Evolutionary conservation across 2,329 filamentous ascomycete species (phyloP).

Genomic region (Aaosphaeria arxii): DNA sequence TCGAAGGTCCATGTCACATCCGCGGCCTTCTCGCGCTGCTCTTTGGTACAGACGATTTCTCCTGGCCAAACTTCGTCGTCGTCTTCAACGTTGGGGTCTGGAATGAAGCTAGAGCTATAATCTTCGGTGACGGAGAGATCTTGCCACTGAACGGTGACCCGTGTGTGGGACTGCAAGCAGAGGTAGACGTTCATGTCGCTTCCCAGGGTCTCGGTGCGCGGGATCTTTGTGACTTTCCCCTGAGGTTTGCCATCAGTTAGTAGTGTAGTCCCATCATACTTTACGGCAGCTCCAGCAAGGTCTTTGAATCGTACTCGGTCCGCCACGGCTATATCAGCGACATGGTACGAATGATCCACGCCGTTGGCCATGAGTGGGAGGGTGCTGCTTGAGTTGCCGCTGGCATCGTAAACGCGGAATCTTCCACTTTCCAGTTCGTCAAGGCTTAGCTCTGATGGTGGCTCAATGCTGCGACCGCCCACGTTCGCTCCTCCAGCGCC

Average conservation of each 20-base stretch:
- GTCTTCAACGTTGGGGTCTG: conserved; percentile 52
- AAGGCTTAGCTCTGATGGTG: conserved; percentile 24
- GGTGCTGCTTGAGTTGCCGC: conserved; percentile 14
- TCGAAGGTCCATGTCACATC: conserved; percentile 32
- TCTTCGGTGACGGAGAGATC: conserved; percentile 52
- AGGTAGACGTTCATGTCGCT: conserved; percentile 59
- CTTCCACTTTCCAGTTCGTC: conserved; percentile 43
- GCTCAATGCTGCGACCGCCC: conserved; percentile 19
- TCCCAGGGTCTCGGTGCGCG: conserved; percentile 48
- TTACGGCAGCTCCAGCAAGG: conserved; percentile 47
- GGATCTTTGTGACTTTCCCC: conserved; percentile 44
- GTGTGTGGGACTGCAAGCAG: conserved; percentile 48
- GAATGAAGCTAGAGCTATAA: conserved; percentile 45
- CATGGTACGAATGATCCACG: conserved; percentile 26
- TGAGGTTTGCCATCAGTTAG: conserved; percentile 29
- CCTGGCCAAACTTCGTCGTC: conserved; percentile 58
- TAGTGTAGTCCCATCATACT: conserved; percentile 45
- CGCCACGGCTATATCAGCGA: conserved; percentile 42
- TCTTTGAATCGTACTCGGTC: conserved; percentile 57
- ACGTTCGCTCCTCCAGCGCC: conserved; percentile 6
- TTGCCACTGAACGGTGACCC: conserved; percentile 58
- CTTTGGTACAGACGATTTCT: conserved; percentile 51
- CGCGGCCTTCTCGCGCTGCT: conserved; percentile 20
- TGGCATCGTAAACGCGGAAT: conserved; percentile 45
- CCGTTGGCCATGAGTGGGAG: conserved; percentile 22